phyloP scores from a whole-genome alignment of 2,329 filamentous ascomycete species.

The Aspergillus latus region DNA sequence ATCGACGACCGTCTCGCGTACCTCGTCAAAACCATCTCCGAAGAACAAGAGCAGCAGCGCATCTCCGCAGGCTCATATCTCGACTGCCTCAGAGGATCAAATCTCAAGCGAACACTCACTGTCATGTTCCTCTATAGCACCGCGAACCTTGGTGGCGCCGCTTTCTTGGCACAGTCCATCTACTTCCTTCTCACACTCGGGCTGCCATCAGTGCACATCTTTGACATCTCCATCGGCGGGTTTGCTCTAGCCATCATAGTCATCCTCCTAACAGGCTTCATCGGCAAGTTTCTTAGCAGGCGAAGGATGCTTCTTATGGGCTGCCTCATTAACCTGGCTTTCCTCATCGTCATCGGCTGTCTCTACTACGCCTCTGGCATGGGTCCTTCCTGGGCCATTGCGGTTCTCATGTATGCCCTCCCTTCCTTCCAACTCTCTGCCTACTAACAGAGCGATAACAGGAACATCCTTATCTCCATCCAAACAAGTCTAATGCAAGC shows the following conservation, averaged over 20 bases:
- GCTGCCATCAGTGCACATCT: conserved; percentile 16
- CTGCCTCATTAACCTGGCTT: conserved; percentile 11
- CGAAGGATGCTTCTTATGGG: conserved; percentile 7
- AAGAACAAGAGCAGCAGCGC: conserved; percentile 14
- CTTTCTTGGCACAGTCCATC: conserved; percentile 21
- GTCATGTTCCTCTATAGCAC: conserved; percentile 18
- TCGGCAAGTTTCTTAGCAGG: conserved; percentile 1
- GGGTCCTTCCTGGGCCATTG: conserved; percentile 16
- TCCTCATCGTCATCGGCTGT: conserved; percentile 16
- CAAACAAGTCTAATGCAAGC: conserved; percentile 8
- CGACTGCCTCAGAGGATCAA: conserved; percentile 16
- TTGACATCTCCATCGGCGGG: conserved; percentile 21
- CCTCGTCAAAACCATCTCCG: conserved; percentile 9
- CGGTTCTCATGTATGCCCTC: conserved; percentile 16
- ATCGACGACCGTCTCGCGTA: conserved; percentile 9
- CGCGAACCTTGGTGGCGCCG: conserved; percentile 14
- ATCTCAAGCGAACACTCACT: conserved; percentile 19
- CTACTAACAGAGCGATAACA: neutral
- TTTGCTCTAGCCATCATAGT: conserved; percentile 18
- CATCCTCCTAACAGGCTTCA: conserved; percentile 10
- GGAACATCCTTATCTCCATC: conserved; percentile 6
- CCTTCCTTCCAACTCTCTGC: neutral
- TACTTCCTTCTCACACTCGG: conserved; percentile 22
- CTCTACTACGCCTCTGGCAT: conserved; percentile 14
- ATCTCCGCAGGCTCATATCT: conserved; percentile 12